These are phyloP conservation scores for Diaporthe amygdali DNA, from an alignment of 2,329 filamentous ascomycete species.

Conservation along the genomic window DNA sequence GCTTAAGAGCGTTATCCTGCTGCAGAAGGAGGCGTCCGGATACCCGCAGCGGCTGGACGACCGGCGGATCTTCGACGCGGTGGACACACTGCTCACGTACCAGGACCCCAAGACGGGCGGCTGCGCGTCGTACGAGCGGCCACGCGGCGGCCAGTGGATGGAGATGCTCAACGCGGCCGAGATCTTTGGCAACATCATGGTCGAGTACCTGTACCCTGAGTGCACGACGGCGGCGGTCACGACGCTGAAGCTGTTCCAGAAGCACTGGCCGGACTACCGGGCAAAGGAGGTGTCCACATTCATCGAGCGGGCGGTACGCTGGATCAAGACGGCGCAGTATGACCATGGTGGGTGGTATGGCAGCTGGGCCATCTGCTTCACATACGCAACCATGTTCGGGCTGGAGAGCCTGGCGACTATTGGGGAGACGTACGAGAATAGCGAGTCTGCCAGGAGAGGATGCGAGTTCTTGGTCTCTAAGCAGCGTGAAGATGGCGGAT, in stretches of 20 bases:
- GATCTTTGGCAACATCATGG: constrained; percentile 96
- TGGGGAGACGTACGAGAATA: constrained; percentile 82
- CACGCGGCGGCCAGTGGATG: constrained; percentile 76
- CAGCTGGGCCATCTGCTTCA: constrained; percentile 97
- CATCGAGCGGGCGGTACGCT: constrained; percentile 75
- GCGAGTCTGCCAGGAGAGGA: constrained; percentile 70
- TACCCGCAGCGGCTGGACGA: constrained; percentile 79
- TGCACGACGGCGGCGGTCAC: constrained; percentile 96
- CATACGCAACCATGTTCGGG: constrained; percentile 96
- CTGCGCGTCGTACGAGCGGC: constrained; percentile 88
- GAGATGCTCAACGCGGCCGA: constrained; percentile 94
- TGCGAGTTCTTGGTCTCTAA: constrained; percentile 87
- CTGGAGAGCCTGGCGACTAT: constrained; percentile 83
- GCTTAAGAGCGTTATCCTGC: constrained; percentile 79
- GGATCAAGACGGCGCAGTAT: constrained; percentile 81
- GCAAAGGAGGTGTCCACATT: constrained; percentile 75
- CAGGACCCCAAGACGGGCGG: constrained; percentile 82
- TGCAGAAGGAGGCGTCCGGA: constrained; percentile 74
- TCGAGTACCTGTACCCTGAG: constrained; percentile 97
- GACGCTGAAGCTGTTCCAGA: constrained; percentile 80
- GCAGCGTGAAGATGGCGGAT: constrained; percentile 89
- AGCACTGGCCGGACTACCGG: constrained; percentile 83
- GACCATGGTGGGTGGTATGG: constrained; percentile 96
- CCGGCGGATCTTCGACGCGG: constrained; percentile 80
- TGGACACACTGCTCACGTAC: constrained; percentile 90